Conservation (phyloP, 2,329 filamentous ascomycete genomes). For the Talaromyces sp. region DNA sequence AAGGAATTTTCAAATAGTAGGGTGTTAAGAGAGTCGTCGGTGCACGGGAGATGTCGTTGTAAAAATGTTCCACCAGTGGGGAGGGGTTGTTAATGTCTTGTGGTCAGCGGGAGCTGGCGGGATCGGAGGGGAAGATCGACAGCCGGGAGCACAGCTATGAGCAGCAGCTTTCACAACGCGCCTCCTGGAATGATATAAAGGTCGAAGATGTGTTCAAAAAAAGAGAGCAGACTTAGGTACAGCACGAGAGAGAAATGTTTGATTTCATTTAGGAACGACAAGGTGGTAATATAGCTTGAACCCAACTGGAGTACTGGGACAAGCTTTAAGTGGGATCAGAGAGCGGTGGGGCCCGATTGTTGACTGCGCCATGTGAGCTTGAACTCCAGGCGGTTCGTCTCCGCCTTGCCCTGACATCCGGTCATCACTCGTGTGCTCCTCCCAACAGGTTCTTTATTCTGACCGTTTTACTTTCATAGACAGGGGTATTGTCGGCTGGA, state of each 20-base stretch:
- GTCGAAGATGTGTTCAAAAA: background rate
- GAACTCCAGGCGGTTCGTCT: background rate
- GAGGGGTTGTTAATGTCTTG: background rate
- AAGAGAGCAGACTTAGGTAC: background rate
- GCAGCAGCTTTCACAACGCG: background rate
- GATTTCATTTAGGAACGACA: background rate
- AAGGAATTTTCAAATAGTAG: background rate
- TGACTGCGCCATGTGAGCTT: background rate
- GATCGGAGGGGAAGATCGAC: slow-evolving; percentile 8
- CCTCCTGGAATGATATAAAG: background rate
- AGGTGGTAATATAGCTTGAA: too few relatives aligned
- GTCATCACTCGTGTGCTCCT: background rate
- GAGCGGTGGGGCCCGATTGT: slow-evolving; percentile 8
- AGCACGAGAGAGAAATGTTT: background rate
- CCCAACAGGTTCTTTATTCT: background rate
- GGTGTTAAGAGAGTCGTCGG: background rate
- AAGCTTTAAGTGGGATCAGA: background rate
- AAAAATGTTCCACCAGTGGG: background rate
- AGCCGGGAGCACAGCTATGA: background rate
- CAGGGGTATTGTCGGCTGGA: background rate
- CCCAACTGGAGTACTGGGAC: background rate
- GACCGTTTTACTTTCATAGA: background rate
- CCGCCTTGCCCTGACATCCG: background rate
- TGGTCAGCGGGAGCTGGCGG: slow-evolving; percentile 11
- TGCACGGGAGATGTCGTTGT: background rate